Conservation (phyloP, 129 eudicot species). For the Flaveria brownii region DNA sequence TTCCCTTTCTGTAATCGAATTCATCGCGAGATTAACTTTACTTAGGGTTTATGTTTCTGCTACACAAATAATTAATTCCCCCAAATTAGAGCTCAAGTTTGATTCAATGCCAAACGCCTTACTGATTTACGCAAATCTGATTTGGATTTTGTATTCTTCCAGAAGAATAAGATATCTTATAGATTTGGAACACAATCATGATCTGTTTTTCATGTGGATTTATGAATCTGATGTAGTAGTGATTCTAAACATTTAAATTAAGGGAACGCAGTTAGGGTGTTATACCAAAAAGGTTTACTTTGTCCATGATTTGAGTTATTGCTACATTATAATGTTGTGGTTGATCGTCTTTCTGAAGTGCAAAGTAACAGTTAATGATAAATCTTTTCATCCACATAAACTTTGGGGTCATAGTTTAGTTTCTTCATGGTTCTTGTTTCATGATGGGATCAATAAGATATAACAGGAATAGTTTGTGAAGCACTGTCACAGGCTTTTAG, state of each 20-base stretch:
- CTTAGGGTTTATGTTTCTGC: constrained; percentile 18
- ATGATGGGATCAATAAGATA: not conserved
- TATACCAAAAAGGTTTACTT: not conserved
- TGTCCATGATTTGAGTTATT: constrained; percentile 6
- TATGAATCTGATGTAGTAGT: not conserved
- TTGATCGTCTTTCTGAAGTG: not conserved
- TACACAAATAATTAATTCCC: constrained; percentile 10
- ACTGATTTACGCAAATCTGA: constrained; percentile 10
- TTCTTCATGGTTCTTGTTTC: not conserved
- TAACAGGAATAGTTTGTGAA: not conserved
- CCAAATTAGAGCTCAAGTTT: constrained; percentile 7
- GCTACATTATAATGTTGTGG: constrained; percentile 9
- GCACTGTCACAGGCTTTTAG: constrained; percentile 3
- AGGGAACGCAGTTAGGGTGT: no score
- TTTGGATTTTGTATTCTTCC: not conserved
- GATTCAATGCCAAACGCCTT: not conserved
- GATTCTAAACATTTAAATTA: no score
- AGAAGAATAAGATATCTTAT: not conserved
- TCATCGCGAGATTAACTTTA: constrained; percentile 10
- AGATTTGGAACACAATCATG: not conserved
- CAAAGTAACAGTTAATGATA: not conserved
- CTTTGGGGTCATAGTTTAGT: not conserved
- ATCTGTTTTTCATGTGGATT: not conserved
- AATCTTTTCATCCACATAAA: not conserved
- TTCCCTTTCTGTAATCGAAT: not conserved